Conservation (phyloP, 2,329 filamentous ascomycete genomes). For the Raffaelea deltoideospora region DNA sequence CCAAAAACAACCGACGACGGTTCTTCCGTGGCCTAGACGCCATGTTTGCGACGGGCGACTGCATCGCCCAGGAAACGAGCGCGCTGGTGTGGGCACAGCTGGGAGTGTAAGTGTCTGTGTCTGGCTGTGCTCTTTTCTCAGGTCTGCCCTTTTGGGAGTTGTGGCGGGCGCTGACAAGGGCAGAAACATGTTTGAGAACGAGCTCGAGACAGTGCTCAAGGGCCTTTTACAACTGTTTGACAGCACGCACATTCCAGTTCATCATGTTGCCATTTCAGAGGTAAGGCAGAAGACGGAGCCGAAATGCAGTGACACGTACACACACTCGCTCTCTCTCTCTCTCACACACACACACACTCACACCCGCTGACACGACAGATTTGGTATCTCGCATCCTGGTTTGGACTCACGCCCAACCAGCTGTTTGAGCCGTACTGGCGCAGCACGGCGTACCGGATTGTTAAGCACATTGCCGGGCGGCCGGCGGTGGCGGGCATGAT, state of each 20-base stretch:
- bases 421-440: conserved; percentile 83
- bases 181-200: conserved; percentile 6
- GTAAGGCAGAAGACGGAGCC: background rate
- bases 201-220: conserved; percentile 7
- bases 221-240: conserved; percentile 6
- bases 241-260: conserved; percentile 4
- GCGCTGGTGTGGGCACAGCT: conserved; percentile 7
- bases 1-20: conserved; percentile 5
- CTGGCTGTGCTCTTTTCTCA: background rate
- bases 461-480: conserved; percentile 64
- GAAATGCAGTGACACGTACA: background rate
- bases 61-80: conserved; percentile 7
- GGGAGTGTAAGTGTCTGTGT: conserved; percentile 3
- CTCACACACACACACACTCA: background rate
- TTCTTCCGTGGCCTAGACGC: conserved; percentile 5
- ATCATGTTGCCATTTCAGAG: conserved; percentile 6
- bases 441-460: conserved; percentile 64
- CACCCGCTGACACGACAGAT: conserved; percentile 23
- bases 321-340: too few relatives aligned
- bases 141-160: background rate
- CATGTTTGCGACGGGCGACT: conserved; percentile 4
- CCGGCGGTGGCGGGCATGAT: conserved; percentile 73
- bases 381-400: conserved; percentile 52
- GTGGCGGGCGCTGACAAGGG: conserved; percentile 1
- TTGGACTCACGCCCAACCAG: conserved; percentile 45